Conservation (phyloP, 306 rosid species). For the Luffa acutangula region DNA sequence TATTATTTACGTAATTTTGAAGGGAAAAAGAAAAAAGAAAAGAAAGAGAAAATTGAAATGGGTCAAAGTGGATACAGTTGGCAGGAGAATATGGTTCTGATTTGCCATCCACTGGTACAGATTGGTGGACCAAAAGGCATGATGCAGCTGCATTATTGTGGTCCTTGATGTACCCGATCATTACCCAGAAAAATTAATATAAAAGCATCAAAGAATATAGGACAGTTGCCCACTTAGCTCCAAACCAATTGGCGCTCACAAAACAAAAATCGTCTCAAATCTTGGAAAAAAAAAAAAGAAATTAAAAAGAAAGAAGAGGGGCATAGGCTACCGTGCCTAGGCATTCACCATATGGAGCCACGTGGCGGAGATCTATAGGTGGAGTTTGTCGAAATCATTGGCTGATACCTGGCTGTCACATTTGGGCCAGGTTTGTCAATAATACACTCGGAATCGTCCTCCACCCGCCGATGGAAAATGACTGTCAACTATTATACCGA, state of each 20-base stretch:
- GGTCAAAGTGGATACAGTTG: neutral
- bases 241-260: constrained; percentile 3
- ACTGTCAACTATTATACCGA: neutral
- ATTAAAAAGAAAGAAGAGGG: neutral
- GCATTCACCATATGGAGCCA: neutral
- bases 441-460: constrained; percentile 4
- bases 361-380: neutral
- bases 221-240: constrained; percentile 3
- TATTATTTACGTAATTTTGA: too few species aligned
- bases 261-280: neutral
- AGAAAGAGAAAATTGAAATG: neutral
- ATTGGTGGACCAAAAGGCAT: neutral
- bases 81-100: neutral
- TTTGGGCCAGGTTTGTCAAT: neutral
- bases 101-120: neutral
- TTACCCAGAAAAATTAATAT: neutral
- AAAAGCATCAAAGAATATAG: neutral
- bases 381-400: neutral
- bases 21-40: neutral
- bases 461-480: neutral
- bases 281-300: neutral
- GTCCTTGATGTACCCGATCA: constrained; percentile 5
- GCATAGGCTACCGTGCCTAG: neutral
- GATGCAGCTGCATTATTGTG: constrained; percentile 2
- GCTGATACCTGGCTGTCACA: neutral